Evolutionary conservation across 257 asterid species (phyloP), one percentile per base, ranked within the genome.

Genomic region (Solanum pinnatisectum): DNA sequence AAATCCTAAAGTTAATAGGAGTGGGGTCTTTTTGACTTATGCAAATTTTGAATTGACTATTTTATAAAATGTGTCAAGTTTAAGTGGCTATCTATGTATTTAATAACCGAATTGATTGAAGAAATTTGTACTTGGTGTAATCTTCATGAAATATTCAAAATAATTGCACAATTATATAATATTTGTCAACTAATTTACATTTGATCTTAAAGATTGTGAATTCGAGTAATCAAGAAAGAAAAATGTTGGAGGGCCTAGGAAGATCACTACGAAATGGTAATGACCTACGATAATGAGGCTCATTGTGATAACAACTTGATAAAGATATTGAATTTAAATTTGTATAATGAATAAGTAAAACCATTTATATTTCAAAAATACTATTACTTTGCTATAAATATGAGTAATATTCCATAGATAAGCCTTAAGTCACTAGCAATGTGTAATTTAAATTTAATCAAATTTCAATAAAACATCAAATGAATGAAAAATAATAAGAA

Each of bases 361-460:
- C 25, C n/a, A 59, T 59, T 59, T 59, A 59, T 59, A 59, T 59
- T 59, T 22, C 8, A 3, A 56, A 7, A 18, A 56, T 18, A 18
- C n/a, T 46, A 4, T 46, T 49, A 49, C 59, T 59, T 20, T 7
- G 12, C 67, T 8, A 7, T 20, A 20, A 8, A 20, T 56, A 59
- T 59, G 67, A 20, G 67, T 59, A 20, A 20, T 59, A 20, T 1
- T 0, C 1, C 1, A 10, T 23, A 63, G 2, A 63, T 63, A 63
- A 63, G 3, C 2, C 14, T 6, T 10, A 23, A 63, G 3, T 10
- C n/a, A n/a, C 1, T 0, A 0, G 27, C 0, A 0, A 60, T 8
- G 27, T 3, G 3, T 63, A 23, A 23, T 63, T 0, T 0, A 63
- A 23, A 65, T 65, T 65, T 65, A 11, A 10, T 63, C 4, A 8